These are phyloP conservation scores for Pseudogymnoascus sp. DNA, from an alignment of 2,329 filamentous ascomycete species.

Conservation along the genomic window DNA sequence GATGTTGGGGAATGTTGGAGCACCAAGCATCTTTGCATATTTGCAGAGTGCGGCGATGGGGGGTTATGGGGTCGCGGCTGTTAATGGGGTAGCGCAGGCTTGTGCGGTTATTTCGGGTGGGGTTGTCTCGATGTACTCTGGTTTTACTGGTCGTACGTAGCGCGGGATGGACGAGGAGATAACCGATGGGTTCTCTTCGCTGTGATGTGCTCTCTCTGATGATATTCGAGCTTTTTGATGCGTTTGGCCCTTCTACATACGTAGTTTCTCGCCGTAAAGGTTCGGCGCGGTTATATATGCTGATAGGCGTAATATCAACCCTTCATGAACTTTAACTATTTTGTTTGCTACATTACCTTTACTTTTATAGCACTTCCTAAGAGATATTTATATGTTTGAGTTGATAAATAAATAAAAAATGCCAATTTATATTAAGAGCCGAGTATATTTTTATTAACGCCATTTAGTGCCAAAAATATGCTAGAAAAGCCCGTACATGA, in stretches of 20 bases:
- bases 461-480: not conserved
- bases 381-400: not conserved
- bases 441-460: not conserved
- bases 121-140: not conserved
- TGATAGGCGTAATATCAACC: too few species aligned
- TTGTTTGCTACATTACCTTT: too few species aligned
- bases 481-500: not conserved
- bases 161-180: not conserved
- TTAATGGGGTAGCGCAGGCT: conserved; percentile 7
- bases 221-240: not conserved
- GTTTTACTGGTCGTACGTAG: not conserved
- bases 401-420: not conserved
- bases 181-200: not conserved
- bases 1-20: conserved; percentile 14
- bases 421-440: too few species aligned
- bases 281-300: conserved; percentile 6
- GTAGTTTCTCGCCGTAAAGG: conserved; percentile 11
- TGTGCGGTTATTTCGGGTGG: not conserved
- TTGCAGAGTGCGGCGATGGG: conserved; percentile 11
- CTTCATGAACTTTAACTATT: too few species aligned
- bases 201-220: not conserved
- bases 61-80: not conserved
- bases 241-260: too few species aligned
- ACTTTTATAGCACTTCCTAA: too few species aligned
- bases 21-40: not conserved